Conservation (phyloP, 805 yeast genomes). For the Candida xiaguanensis region DNA sequence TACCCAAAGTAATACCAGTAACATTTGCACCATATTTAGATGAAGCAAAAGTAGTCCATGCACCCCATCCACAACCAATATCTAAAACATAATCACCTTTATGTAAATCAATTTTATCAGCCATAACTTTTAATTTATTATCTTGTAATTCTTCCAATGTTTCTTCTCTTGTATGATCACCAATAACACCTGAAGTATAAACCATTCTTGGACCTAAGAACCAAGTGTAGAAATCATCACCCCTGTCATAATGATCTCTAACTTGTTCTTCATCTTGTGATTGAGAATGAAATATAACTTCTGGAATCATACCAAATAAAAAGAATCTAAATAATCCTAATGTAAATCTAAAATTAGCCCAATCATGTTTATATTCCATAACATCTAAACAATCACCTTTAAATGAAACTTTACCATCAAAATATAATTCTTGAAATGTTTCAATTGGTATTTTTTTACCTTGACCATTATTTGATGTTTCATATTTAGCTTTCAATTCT, state of each 20-base stretch:
- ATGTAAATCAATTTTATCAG: constrained; percentile 76
- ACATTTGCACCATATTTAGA: constrained; percentile 78
- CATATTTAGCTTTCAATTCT: constrained; percentile 62
- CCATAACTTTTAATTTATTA: constrained; percentile 81
- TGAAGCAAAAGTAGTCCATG: constrained; percentile 81
- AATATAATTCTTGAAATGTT: constrained; percentile 85
- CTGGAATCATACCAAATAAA: constrained; percentile 86
- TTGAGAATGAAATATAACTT: constrained; percentile 85
- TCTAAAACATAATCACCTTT: constrained; percentile 76
- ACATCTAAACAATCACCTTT: constrained; percentile 85
- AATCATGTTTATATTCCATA: constrained; percentile 85
- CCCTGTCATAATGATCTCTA: constrained; percentile 92
- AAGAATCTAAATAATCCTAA: constrained; percentile 72
- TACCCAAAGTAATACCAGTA: constrained; percentile 88
- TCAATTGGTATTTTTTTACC: constrained; percentile 83
- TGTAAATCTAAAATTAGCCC: constrained; percentile 83
- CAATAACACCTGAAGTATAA: constrained; percentile 82
- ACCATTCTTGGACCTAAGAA: constrained; percentile 93
- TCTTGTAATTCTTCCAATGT: constrained; percentile 80
- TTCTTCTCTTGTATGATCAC: constrained; percentile 69
- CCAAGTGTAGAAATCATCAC: constrained; percentile 93
- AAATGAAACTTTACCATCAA: constrained; percentile 78
- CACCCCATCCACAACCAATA: constrained; percentile 96
- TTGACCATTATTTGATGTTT: constrained; percentile 49
- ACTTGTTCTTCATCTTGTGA: constrained; percentile 97